A percentile compares a stretch with the other conserved stretches of the same genome.
These are phyloP conservation scores for Chalciporus chontae DNA, from an alignment of 768 basidiomycete species.

Conservation along the genomic window DNA sequence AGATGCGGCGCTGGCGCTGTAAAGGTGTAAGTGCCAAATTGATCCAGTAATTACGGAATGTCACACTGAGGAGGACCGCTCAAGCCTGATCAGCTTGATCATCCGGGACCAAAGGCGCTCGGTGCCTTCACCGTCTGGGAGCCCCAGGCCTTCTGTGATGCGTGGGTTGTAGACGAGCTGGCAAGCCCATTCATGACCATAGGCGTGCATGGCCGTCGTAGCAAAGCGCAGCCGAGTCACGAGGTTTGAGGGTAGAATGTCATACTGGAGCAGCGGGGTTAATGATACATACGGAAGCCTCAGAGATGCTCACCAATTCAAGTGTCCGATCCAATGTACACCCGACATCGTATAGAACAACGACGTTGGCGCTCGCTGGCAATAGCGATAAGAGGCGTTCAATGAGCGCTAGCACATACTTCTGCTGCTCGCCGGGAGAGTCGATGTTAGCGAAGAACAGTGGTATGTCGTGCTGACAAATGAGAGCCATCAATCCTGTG, in stretches of 20 bases:
- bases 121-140: too few relatives aligned
- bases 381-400: slow-evolving; percentile 27
- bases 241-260: too few relatives aligned
- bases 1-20: slow-evolving; percentile 26
- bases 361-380: slow-evolving; percentile 30
- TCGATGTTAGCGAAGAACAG: slow-evolving; percentile 7
- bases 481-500: slow-evolving; percentile 36
- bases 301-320: slow-evolving; percentile 25
- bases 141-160: too few relatives aligned
- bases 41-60: not conserved
- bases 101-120: slow-evolving; percentile 3
- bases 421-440: too few relatives aligned
- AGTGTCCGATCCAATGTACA: slow-evolving; percentile 31
- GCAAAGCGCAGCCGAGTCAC: slow-evolving; percentile 18
- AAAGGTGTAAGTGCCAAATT: not conserved
- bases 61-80: slow-evolving; percentile 31
- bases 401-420: slow-evolving; percentile 21
- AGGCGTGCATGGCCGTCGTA: slow-evolving; percentile 5
- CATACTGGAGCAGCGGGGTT: slow-evolving; percentile 26
- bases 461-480: slow-evolving; percentile 40
- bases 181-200: too few relatives aligned
- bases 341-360: slow-evolving; percentile 31
- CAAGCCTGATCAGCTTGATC: slow-evolving; percentile 32
- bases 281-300: slow-evolving; percentile 35
- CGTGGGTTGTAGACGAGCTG: too few relatives aligned